These are phyloP conservation scores for Talaromyces funiculosus DNA, from an alignment of 2,329 filamentous ascomycete genomes.

Conservation along the genomic window DNA sequence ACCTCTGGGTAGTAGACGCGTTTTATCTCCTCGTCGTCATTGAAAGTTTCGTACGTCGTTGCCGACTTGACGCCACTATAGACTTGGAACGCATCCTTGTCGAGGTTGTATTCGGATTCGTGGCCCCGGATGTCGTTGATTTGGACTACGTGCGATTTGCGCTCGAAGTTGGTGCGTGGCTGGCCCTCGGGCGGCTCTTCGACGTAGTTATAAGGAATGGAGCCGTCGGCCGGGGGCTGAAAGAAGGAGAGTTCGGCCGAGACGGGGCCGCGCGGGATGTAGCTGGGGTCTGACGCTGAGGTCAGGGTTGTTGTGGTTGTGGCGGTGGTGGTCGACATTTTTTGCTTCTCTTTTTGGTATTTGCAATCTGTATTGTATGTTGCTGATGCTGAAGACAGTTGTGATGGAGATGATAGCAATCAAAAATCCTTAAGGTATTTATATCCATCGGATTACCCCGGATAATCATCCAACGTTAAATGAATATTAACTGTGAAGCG, in stretches of 20 bases:
- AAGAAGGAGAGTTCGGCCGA: constrained; percentile 62
- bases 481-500: too few species aligned
- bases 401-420: too few species aligned
- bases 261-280: constrained; percentile 56
- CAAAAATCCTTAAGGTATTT: not conserved
- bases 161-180: constrained; percentile 61
- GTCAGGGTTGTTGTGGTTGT: constrained; percentile 16
- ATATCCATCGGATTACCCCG: not conserved
- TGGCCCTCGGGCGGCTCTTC: constrained; percentile 56
- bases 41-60: constrained; percentile 52
- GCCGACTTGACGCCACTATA: constrained; percentile 54
- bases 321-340: not conserved
- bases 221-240: constrained; percentile 54
- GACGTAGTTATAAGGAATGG: constrained; percentile 61
- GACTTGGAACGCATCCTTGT: constrained; percentile 69
- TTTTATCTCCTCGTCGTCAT: constrained; percentile 63
- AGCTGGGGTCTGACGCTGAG: constrained; percentile 25
- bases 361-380: too few species aligned
- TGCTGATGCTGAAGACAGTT: too few species aligned
- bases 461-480: too few species aligned
- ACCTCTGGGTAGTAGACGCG: constrained; percentile 79
- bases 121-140: constrained; percentile 69
- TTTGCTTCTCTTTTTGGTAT: too few species aligned
- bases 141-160: constrained; percentile 46
- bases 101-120: constrained; percentile 61